A percentile compares a stretch with the other conserved stretches of the same genome.
Evolutionary conservation across 2,329 filamentous ascomycete genomes (phyloP).

Genomic region (Microdochium bolleyi): DNA sequence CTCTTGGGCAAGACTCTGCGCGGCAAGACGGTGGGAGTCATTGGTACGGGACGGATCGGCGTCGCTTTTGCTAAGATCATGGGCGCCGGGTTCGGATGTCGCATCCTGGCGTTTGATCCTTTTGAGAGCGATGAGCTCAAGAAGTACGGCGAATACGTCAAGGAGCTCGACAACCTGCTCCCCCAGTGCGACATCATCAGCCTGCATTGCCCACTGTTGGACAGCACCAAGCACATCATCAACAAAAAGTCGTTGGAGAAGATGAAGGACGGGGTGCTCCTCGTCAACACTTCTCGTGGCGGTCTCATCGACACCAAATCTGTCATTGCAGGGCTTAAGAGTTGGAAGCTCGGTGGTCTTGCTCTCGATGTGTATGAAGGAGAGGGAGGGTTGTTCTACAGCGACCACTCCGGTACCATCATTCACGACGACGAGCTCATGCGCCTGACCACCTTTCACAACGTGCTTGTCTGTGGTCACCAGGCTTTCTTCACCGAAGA

Average conservation of each 20-base stretch:
- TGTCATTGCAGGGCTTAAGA: constrained; percentile 54
- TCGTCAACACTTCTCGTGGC: constrained; percentile 63
- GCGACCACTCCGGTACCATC: constrained; percentile 55
- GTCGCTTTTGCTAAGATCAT: constrained; percentile 54
- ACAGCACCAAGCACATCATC: constrained; percentile 52
- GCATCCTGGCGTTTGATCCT: constrained; percentile 53
- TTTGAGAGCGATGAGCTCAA: constrained; percentile 48
- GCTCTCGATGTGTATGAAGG: constrained; percentile 64
- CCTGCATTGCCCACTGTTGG: constrained; percentile 58
- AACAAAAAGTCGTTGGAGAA: constrained; percentile 39
- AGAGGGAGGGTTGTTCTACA: constrained; percentile 56
- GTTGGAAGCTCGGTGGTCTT: constrained; percentile 48
- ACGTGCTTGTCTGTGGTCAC: constrained; percentile 59
- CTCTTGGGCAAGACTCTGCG: constrained; percentile 52
- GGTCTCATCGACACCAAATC: constrained; percentile 53
- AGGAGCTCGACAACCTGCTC: constrained; percentile 59
- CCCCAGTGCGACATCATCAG: constrained; percentile 51
- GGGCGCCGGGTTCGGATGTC: constrained; percentile 53
- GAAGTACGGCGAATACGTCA: constrained; percentile 63
- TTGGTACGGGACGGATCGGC: constrained; percentile 60
- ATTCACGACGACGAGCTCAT: constrained; percentile 60
- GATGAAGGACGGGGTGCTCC: constrained; percentile 52
- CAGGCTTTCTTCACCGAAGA: constrained; percentile 64
- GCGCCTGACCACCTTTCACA: constrained; percentile 60
- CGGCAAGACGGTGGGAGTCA: constrained; percentile 58